These are phyloP conservation scores for Cunninghamia lanceolata DNA, from an alignment of 75 land plant genomes.

Conservation along the genomic window DNA sequence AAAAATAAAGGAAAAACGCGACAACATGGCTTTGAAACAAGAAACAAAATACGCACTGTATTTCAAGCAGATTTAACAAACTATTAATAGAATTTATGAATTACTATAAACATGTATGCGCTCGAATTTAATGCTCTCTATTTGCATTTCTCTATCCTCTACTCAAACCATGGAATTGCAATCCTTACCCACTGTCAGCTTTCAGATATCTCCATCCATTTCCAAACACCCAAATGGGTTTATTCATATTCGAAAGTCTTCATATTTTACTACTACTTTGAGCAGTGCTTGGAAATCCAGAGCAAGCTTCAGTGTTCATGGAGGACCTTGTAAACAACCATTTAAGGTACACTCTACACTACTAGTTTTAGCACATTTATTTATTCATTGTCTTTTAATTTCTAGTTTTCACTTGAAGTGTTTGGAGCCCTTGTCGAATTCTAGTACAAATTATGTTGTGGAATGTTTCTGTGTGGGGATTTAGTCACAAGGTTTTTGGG, in stretches of 20 bases:
- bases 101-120: no score
- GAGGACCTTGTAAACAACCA: not conserved
- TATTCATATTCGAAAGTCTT: not conserved
- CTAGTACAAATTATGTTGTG: not conserved
- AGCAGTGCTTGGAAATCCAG: not conserved
- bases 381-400: not conserved
- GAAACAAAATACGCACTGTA: no score
- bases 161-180: not conserved
- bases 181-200: not conserved
- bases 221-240: not conserved
- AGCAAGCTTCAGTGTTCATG: not conserved
- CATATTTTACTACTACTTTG: not conserved
- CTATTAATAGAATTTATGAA: no score
- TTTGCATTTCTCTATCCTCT: not conserved
- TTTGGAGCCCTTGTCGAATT: not conserved
- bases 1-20: no score
- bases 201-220: not conserved
- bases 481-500: not conserved
- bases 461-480: not conserved
- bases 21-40: no score
- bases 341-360: not conserved
- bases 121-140: no score
- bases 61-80: no score
- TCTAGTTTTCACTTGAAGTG: not conserved
- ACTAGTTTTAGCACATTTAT: not conserved